Evolutionary conservation across 1,139 yeast genomes (phyloP).

Genomic region (Candida smagusa): DNA sequence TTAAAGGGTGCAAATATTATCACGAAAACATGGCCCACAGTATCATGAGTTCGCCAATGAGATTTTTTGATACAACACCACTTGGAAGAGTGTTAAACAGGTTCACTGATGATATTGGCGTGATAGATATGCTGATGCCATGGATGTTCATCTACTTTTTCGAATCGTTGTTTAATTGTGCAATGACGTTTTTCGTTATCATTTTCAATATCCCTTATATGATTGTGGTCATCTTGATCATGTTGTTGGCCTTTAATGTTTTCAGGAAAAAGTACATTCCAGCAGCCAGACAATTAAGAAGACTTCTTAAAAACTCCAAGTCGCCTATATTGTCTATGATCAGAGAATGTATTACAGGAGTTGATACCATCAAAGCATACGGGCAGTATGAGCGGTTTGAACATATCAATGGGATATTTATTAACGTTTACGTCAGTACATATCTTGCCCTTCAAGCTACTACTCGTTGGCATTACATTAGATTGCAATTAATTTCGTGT

Average conservation of each 20-base stretch:
- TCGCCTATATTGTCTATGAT: conserved; percentile 36
- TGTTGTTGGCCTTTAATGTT: conserved; percentile 25
- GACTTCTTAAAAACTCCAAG: conserved; percentile 30
- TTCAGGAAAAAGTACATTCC: conserved; percentile 31
- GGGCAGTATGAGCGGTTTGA: conserved; percentile 27
- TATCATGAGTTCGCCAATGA: conserved; percentile 41
- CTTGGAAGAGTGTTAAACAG: conserved; percentile 39
- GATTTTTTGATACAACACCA: conserved; percentile 43
- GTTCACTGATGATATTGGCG: conserved; percentile 36
- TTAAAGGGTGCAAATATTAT: conserved; percentile 30
- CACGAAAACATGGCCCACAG: conserved; percentile 37
- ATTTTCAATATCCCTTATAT: conserved; percentile 31
- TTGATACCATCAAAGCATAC: conserved; percentile 35
- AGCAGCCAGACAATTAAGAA: conserved; percentile 36
- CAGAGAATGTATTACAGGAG: conserved; percentile 37
- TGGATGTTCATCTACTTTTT: conserved; percentile 30
- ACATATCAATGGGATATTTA: conserved; percentile 20
- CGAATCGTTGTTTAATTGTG: conserved; percentile 18
- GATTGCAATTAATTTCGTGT: conserved; percentile 35
- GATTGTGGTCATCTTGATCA: conserved; percentile 23
- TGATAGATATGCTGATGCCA: conserved; percentile 30
- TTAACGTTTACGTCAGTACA: conserved; percentile 16
- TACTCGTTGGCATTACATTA: conserved; percentile 38
- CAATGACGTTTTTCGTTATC: conserved; percentile 23
- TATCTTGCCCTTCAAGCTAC: conserved; percentile 22